Base-by-base conservation (phyloP, 75 land plant species). In the Larix kaempferi region DNA sequence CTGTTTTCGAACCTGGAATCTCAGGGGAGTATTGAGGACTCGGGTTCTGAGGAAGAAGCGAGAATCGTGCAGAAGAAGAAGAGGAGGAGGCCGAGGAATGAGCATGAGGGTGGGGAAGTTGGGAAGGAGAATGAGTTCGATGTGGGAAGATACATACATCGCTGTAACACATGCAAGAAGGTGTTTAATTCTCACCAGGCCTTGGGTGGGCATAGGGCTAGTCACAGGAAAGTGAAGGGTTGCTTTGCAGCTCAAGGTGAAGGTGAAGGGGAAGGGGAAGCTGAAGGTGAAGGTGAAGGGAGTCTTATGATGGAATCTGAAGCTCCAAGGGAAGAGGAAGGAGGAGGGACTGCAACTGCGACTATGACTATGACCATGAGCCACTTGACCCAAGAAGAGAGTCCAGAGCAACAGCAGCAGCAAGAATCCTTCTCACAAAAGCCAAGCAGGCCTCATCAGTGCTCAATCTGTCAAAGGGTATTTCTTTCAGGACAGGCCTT, bases 401-500 rank as follows among this genome's bases (percentile, higher is more conserved):
- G 54, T 7, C 74, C 54, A 44, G 57, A 55, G 75, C 62, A 22
- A n/a, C 62, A 74, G 74, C 74, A 37, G 21, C 44, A 55, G 75
- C 75, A 71, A 37, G 49, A 85, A 78, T 75, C 71, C 5, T 73
- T 65, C 52, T 61, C 49, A 27, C 19, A 71, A 14, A 75, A 73
- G 52, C 56, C 23, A n/a, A 26, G 62, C 13, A 56, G 21, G 39
- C 73, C 57, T 4, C 91, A 89, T 78, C 82, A 63, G 56, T 90
- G 92, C 80, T 74, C 78, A 56, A 85, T 86, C 37, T 90, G 92
- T 58, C 73, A 15, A 37, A 82, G 77, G 82, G 80, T 86, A n/a
- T 90, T 90, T 72, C 33, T 80, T 0, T 79, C 82, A 3, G 88
- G 86, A 13, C 90, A 90, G 67, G 92, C 92, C 13, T 63, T 90